Conservation (phyloP, 1,284 basidiomycete species). For the Chondrostereum purpureum region DNA sequence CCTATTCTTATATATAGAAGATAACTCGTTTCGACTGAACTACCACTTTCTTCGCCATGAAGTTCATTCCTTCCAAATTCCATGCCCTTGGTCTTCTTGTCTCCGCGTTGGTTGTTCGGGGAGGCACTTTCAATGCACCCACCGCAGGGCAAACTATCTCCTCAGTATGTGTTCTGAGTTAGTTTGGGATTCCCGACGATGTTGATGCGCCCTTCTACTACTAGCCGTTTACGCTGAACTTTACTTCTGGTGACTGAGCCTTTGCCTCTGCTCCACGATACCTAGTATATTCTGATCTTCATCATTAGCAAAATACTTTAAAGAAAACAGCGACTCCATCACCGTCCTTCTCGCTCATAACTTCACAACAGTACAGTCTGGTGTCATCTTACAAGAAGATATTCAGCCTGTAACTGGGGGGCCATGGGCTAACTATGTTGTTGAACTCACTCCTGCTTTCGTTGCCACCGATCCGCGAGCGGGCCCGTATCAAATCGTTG, state of each 20-base stretch:
- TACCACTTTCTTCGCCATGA: neutral
- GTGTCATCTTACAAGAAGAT: neutral
- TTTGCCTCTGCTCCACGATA: neutral
- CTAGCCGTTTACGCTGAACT: neutral
- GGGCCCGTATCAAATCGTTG: neutral
- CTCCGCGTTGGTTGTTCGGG: conserved; percentile 9
- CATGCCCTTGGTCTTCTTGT: conserved; percentile 12
- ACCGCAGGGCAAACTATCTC: neutral
- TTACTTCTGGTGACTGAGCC: neutral
- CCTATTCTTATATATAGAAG: too few relatives aligned
- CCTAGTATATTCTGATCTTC: neutral
- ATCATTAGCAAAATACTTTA: neutral
- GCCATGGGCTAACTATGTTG: too few relatives aligned
- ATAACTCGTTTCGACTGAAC: too few relatives aligned
- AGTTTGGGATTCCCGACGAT: too few relatives aligned
- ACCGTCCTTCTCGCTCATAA: neutral
- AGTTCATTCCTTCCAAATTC: neutral
- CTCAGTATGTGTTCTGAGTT: too few relatives aligned
- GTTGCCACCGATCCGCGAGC: neutral
- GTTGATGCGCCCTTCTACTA: neutral
- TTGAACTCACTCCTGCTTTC: neutral
- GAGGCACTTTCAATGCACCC: neutral
- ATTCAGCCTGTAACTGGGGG: neutral
- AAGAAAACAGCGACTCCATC: neutral
- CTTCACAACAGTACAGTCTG: neutral